phyloP scores from a whole-genome alignment of 2,329 filamentous ascomycete genomes.

The Bipolaris victoriae region DNA sequence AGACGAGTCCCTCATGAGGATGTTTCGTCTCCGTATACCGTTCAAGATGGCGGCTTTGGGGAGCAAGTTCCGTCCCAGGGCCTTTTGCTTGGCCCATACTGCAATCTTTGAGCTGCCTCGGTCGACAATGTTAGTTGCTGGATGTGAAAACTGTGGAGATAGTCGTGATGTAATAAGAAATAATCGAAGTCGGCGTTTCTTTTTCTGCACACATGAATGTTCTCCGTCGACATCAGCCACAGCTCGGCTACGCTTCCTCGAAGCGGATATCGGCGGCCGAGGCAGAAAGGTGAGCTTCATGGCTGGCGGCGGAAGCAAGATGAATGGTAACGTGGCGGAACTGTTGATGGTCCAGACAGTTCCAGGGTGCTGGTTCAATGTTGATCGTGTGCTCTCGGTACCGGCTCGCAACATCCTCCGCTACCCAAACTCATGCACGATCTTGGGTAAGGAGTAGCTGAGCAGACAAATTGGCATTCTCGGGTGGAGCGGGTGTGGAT shows the following conservation, averaged over 20 bases:
- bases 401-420: conserved; percentile 39
- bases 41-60: conserved; percentile 72
- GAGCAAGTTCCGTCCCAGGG: conserved; percentile 59
- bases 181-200: conserved; percentile 71
- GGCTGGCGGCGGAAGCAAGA: conserved; percentile 29
- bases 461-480: conserved; percentile 38
- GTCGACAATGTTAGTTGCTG: conserved; percentile 72
- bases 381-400: conserved; percentile 19
- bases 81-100: conserved; percentile 56
- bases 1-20: conserved; percentile 27
- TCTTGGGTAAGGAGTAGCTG: conserved; percentile 23
- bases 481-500: conserved; percentile 19
- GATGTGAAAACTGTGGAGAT: conserved; percentile 71
- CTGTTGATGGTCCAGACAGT: conserved; percentile 16
- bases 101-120: conserved; percentile 60
- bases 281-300: conserved; percentile 47
- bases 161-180: conserved; percentile 71
- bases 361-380: conserved; percentile 12
- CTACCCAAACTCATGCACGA: conserved; percentile 38
- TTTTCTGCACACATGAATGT: conserved; percentile 59
- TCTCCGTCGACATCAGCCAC: conserved; percentile 64
- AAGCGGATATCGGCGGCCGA: conserved; percentile 24
- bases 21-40: conserved; percentile 56
- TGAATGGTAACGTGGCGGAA: conserved; percentile 43
- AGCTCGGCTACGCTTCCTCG: conserved; percentile 59